Evolutionary conservation across 140 eudicot species (phyloP).

Genomic region (Bidens hawaiensis): DNA sequence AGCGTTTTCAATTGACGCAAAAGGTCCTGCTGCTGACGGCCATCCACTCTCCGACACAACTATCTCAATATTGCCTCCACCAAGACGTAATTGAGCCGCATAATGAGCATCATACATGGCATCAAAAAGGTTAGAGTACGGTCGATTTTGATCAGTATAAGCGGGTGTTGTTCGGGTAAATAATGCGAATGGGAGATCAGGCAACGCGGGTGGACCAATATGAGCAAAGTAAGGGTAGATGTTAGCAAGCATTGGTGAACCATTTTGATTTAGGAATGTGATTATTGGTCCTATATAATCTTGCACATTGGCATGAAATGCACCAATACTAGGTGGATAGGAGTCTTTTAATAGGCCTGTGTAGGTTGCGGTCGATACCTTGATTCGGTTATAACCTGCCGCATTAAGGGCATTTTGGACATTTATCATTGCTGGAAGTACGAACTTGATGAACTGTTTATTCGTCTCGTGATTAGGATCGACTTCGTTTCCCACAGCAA

Average conservation of each 20-base stretch:
- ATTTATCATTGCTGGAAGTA: slow-evolving; percentile 20
- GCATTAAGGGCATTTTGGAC: slow-evolving; percentile 8
- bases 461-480: not conserved
- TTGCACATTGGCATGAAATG: not conserved
- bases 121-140: slow-evolving; percentile 29
- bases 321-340: not conserved
- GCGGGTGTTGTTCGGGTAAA: slow-evolving; percentile 5
- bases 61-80: slow-evolving; percentile 10
- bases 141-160: not conserved
- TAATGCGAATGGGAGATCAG: slow-evolving; percentile 20
- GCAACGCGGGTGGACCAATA: not conserved
- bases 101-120: slow-evolving; percentile 26
- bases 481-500: slow-evolving; percentile 6
- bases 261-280: slow-evolving; percentile 13
- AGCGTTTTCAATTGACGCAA: slow-evolving; percentile 20
- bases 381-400: not conserved
- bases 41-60: slow-evolving; percentile 50
- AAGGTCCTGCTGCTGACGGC: slow-evolving; percentile 16
- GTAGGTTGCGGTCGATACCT: slow-evolving; percentile 11
- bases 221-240: slow-evolving; percentile 44
- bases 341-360: not conserved
- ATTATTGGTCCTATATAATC: slow-evolving; percentile 31
- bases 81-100: slow-evolving; percentile 16
- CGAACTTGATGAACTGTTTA: not conserved
- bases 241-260: slow-evolving; percentile 37